phyloP scores from a whole-genome alignment of 768 basidiomycete species.

The Cystofilobasidium macerans region DNA sequence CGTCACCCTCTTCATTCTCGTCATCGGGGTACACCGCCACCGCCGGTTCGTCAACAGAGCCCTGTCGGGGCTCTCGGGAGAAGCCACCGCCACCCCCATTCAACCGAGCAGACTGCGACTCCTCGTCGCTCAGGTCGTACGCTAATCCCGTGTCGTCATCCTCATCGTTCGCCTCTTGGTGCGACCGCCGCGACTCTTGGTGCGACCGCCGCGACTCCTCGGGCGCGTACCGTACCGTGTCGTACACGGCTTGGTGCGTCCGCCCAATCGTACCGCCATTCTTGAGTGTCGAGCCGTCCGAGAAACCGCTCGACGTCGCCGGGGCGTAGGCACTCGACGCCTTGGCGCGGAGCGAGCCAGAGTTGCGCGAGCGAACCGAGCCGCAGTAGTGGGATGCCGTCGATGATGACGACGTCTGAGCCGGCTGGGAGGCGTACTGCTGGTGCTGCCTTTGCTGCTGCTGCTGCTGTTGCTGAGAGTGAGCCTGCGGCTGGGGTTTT shows the following conservation, averaged over 20 bases:
- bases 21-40: slow-evolving; percentile 25
- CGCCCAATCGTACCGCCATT: background rate
- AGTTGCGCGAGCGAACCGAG: slow-evolving; percentile 2
- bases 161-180: background rate
- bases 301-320: background rate
- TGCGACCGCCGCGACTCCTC: background rate
- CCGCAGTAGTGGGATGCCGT: background rate
- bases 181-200: background rate
- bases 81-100: background rate
- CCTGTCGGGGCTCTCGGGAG: background rate
- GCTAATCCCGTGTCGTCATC: slow-evolving; percentile 2
- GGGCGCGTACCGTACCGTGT: slow-evolving; percentile 2
- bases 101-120: background rate
- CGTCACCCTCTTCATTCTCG: slow-evolving; percentile 28
- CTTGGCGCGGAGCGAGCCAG: slow-evolving; percentile 1
- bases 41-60: slow-evolving; percentile 1
- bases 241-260: background rate
- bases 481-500: background rate
- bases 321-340: background rate
- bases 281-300: slow-evolving; percentile 5
- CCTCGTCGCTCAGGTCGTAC: slow-evolving; percentile 15
- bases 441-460: background rate
- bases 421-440: background rate
- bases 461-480: slow-evolving; percentile 1
- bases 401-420: background rate